Evolutionary conservation across 2,329 filamentous ascomycete genomes (phyloP).

Genomic region (Colletotrichum sansevieriae): DNA sequence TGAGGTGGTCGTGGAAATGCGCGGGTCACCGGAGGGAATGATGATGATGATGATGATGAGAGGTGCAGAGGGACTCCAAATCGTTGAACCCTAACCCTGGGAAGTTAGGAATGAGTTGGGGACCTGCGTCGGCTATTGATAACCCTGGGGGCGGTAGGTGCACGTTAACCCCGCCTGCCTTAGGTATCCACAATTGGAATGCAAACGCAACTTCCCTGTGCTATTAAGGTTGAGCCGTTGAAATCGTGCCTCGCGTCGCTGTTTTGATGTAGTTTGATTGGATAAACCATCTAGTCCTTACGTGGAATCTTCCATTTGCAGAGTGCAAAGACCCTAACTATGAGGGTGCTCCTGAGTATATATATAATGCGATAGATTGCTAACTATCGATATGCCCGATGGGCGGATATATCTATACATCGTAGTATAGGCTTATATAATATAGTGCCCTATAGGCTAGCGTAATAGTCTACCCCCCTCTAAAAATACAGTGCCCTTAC

Average conservation of each 20-base stretch:
- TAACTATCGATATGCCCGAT: too few relatives aligned
- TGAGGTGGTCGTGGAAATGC: neutral
- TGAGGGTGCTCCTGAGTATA: too few relatives aligned
- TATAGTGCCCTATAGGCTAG: too few relatives aligned
- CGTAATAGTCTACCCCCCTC: too few relatives aligned
- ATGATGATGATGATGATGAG: neutral
- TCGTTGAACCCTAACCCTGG: slow-evolving; percentile 34
- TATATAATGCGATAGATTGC: too few relatives aligned
- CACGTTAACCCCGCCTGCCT: slow-evolving; percentile 1
- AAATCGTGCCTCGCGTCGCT: neutral
- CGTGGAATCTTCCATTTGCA: neutral
- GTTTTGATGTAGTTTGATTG: neutral
- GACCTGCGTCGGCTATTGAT: too few relatives aligned
- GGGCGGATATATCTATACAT: too few relatives aligned
- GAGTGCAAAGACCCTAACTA: neutral
- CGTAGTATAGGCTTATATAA: too few relatives aligned
- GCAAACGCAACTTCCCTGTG: neutral
- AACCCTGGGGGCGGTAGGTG: too few relatives aligned
- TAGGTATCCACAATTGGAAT: slow-evolving; percentile 14
- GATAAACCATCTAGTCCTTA: neutral
- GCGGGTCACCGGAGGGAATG: neutral
- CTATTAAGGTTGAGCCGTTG: slow-evolving; percentile 5
- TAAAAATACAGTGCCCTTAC: too few relatives aligned
- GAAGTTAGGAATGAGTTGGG: neutral
- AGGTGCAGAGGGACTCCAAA: slow-evolving; percentile 20